These are phyloP conservation scores for Nyctanthes arbortristis DNA, from an alignment of 257 asterid genomes.

Conservation along the genomic window DNA sequence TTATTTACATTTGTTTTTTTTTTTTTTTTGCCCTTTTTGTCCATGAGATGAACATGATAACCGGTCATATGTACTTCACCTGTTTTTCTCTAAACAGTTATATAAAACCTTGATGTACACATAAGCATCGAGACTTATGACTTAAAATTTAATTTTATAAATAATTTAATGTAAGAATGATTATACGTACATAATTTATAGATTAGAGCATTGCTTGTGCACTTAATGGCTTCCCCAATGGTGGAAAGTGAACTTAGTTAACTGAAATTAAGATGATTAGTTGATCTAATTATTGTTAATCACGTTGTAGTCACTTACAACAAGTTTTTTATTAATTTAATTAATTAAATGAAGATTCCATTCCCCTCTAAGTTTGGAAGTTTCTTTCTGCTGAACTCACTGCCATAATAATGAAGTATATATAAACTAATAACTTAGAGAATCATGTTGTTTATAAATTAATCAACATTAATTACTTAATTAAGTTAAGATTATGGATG, in stretches of 20 bases:
- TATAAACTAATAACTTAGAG: conserved; percentile 8
- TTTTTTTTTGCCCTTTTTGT: too few species aligned
- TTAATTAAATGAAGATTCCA: conserved; percentile 12
- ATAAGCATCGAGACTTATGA: not conserved
- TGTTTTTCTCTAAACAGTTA: too few species aligned
- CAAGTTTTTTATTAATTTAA: not conserved
- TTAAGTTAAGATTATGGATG: not conserved
- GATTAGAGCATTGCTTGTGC: too few species aligned
- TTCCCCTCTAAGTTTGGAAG: conserved; percentile 38
- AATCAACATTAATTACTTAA: not conserved
- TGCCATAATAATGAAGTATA: too few species aligned
- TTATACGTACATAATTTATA: not conserved
- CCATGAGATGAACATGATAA: too few species aligned
- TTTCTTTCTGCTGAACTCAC: conserved; percentile 30
- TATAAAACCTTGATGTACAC: too few species aligned
- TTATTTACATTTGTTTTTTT: too few species aligned
- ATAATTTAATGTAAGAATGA: not conserved
- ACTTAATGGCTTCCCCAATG: not conserved
- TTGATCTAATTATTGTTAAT: conserved; percentile 1
- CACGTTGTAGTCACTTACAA: not conserved
- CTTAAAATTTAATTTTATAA: not conserved
- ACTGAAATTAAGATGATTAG: conserved; percentile 3
- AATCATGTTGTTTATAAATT: not conserved
- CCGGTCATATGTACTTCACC: too few species aligned
- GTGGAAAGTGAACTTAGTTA: conserved; percentile 23